Percentiles rank a stretch among this genome's conserved stretches.
Conservation (phyloP, 2,329 filamentous ascomycete species). For the Pestalotiopsis sp. region DNA sequence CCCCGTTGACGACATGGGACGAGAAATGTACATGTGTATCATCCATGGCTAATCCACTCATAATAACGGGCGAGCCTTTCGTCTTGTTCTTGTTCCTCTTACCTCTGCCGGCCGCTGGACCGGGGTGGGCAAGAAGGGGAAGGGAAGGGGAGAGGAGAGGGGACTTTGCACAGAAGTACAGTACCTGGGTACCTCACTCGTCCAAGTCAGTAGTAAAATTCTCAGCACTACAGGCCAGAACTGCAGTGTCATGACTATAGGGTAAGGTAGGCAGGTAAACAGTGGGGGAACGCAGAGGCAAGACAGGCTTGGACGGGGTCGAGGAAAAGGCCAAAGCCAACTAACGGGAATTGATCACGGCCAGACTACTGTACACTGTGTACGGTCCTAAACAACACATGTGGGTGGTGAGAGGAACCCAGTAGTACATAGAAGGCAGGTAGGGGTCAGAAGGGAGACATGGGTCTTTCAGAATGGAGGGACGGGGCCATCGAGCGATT, state of each 20-base stretch:
- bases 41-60: conserved; percentile 14
- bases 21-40: conserved; percentile 7
- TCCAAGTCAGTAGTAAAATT: neutral
- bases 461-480: conserved; percentile 22
- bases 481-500: conserved; percentile 21
- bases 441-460: conserved; percentile 33
- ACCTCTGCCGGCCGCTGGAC: neutral
- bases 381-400: conserved; percentile 13
- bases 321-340: neutral
- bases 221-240: neutral
- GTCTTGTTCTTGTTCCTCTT: conserved; percentile 11
- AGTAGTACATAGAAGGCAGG: conserved; percentile 34
- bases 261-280: neutral
- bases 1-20: neutral
- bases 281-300: neutral
- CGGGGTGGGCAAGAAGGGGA: conserved; percentile 1
- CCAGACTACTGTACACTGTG: neutral
- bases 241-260: neutral
- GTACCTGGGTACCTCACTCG: neutral
- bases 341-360: neutral
- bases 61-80: neutral
- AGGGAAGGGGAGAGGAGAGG: neutral
- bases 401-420: conserved; percentile 29
- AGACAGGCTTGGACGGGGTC: neutral
- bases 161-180: neutral